phyloP scores from a whole-genome alignment of 371 early-diverging fungal genomes.

The Quaeritorhiza haematococci region DNA sequence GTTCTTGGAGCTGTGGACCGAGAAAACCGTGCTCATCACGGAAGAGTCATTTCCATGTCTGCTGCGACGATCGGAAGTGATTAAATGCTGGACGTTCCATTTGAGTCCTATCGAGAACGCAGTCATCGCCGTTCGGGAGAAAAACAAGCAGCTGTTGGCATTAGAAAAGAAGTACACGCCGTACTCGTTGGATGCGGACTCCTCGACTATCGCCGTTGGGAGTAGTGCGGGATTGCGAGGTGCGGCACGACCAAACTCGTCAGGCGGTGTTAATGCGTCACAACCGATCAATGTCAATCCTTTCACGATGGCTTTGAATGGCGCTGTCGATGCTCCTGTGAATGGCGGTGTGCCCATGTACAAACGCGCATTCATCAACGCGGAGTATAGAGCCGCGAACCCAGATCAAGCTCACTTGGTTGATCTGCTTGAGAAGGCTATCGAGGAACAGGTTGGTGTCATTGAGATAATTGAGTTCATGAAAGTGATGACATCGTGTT shows the following conservation, averaged over 20 bases:
- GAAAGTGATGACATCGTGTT: not conserved
- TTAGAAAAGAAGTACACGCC: slow-evolving; percentile 47
- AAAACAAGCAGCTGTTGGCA: slow-evolving; percentile 56
- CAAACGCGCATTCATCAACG: slow-evolving; percentile 59
- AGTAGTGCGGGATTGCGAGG: not conserved
- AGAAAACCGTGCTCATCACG: slow-evolving; percentile 61
- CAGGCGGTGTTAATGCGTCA: not conserved
- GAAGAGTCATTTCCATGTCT: slow-evolving; percentile 69
- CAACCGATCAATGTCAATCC: slow-evolving; percentile 54
- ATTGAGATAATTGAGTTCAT: too few relatives aligned
- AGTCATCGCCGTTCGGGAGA: slow-evolving; percentile 61
- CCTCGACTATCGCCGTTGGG: not conserved
- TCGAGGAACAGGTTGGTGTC: slow-evolving; percentile 58
- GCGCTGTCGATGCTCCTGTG: slow-evolving; percentile 81
- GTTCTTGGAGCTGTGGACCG: slow-evolving; percentile 72
- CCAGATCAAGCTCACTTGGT: slow-evolving; percentile 27
- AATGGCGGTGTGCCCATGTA: slow-evolving; percentile 82
- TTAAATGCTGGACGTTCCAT: slow-evolving; percentile 42
- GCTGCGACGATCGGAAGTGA: slow-evolving; percentile 55
- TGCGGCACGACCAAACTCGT: not conserved
- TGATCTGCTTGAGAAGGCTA: slow-evolving; percentile 47
- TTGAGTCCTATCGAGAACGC: slow-evolving; percentile 78
- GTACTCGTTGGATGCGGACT: not conserved
- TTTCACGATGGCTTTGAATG: slow-evolving; percentile 77
- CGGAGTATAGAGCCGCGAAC: slow-evolving; percentile 35